Conservation (phyloP, 148 eudicot genomes). For the Vaccinium myrtillus region DNA sequence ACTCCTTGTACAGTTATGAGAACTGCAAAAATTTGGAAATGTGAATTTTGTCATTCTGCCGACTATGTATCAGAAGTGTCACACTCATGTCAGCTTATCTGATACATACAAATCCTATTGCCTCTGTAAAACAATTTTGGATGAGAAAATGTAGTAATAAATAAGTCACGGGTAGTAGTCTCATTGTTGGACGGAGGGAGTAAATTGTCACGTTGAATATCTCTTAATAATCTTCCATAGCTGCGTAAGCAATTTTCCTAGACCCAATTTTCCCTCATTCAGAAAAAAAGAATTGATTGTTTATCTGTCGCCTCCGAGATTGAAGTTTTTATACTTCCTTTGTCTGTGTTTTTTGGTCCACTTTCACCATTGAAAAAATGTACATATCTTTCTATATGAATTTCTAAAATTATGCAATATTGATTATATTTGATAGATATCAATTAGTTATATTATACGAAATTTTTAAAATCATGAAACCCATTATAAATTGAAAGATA, state of each 20-base stretch:
- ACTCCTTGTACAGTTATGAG: conserved; percentile 36
- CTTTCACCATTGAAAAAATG: too few relatives aligned
- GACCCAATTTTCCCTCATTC: background rate
- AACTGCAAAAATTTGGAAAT: conserved; percentile 8
- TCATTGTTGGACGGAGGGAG: too few relatives aligned
- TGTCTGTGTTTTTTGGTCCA: too few relatives aligned
- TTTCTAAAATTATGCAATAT: too few relatives aligned
- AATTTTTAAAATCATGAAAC: too few relatives aligned
- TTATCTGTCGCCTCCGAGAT: too few relatives aligned
- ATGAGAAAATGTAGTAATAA: background rate
- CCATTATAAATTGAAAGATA: too few relatives aligned
- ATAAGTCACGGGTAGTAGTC: too few relatives aligned
- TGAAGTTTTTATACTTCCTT: too few relatives aligned
- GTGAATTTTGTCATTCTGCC: background rate
- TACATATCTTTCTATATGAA: too few relatives aligned
- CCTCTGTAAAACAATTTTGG: background rate
- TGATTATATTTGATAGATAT: too few relatives aligned
- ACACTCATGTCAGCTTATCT: background rate
- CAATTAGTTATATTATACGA: too few relatives aligned
- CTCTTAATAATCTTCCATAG: background rate
- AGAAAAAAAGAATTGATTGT: background rate
- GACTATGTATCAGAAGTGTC: background rate
- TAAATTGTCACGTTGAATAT: background rate
- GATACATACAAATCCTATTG: background rate
- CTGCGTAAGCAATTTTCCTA: background rate